Conservation (phyloP, 371 early-diverging fungal species). For the Syncephalastrum monosporum region DNA sequence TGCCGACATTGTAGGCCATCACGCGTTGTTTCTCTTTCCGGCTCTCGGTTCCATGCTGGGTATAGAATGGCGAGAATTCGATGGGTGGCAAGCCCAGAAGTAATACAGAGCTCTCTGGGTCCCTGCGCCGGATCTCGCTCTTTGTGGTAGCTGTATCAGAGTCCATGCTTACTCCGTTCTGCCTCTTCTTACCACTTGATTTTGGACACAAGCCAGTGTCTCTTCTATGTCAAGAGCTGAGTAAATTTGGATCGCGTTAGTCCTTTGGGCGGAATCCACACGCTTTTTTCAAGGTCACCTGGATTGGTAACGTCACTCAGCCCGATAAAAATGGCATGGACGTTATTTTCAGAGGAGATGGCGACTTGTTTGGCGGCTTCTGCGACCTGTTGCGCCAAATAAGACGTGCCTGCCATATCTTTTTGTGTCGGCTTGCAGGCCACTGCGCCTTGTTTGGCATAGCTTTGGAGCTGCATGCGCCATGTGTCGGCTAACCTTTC, state of each 20-base stretch:
- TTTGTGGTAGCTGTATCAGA: background rate
- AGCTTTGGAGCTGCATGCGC: slow-evolving; percentile 25
- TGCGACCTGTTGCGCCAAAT: slow-evolving; percentile 7
- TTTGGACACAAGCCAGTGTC: slow-evolving; percentile 20
- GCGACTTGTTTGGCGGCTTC: slow-evolving; percentile 8
- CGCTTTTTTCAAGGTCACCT: no score
- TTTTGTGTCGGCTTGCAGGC: slow-evolving; percentile 16
- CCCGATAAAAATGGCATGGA: slow-evolving; percentile 37
- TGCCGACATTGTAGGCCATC: slow-evolving; percentile 29
- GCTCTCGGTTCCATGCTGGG: slow-evolving; percentile 7
- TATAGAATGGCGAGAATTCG: slow-evolving; percentile 39
- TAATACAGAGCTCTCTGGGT: slow-evolving; percentile 23
- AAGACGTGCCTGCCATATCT: slow-evolving; percentile 2
- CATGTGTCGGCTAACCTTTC: slow-evolving; percentile 29
- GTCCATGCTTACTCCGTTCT: no score
- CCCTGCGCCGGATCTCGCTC: slow-evolving; percentile 17
- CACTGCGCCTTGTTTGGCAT: slow-evolving; percentile 28
- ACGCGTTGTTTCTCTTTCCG: slow-evolving; percentile 30
- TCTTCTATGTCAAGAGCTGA: no score
- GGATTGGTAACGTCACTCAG: slow-evolving; percentile 30
- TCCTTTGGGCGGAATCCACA: no score
- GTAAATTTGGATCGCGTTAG: no score
- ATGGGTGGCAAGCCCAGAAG: slow-evolving; percentile 40
- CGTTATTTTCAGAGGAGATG: slow-evolving; percentile 3
- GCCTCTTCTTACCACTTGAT: slow-evolving; percentile 27